Evolutionary conservation across 805 yeast species (phyloP).

Genomic region (Candida krabiensis): DNA sequence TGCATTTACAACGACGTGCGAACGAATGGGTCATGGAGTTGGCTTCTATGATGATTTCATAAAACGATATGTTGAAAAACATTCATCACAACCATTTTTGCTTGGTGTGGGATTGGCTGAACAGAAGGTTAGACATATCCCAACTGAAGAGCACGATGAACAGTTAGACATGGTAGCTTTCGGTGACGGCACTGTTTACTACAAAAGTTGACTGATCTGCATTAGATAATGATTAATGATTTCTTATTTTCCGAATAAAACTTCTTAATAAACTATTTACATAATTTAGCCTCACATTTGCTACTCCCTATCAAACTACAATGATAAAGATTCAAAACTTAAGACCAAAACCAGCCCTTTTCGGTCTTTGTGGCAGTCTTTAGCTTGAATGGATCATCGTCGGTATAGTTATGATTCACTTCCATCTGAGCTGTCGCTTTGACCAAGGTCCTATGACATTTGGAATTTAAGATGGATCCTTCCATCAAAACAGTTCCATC

Average conservation of each 20-base stretch:
- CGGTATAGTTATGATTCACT: constrained; percentile 6
- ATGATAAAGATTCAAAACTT: not conserved
- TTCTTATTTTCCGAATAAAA: too few relatives aligned
- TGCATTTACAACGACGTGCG: constrained; percentile 55
- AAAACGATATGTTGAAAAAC: constrained; percentile 41
- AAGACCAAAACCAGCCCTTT: constrained; percentile 23
- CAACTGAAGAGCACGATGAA: constrained; percentile 65
- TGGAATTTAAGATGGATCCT: constrained; percentile 52
- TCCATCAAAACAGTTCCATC: constrained; percentile 42
- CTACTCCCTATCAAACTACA: not conserved
- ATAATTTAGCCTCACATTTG: not conserved
- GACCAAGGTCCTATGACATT: constrained; percentile 53
- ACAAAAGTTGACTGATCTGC: too few relatives aligned
- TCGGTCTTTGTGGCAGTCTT: too few relatives aligned
- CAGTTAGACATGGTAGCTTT: constrained; percentile 54
- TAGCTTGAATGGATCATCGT: constrained; percentile 1
- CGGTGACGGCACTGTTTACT: constrained; percentile 19
- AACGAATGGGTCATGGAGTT: constrained; percentile 86
- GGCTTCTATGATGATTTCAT: constrained; percentile 88
- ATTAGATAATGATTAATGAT: too few relatives aligned
- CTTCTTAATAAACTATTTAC: not conserved
- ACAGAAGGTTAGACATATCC: constrained; percentile 47
- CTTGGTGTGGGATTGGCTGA: constrained; percentile 67
- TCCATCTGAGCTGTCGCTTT: constrained; percentile 51
- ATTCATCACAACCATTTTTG: constrained; percentile 40